Percentiles rank a stretch among this genome's conserved stretches.
These are phyloP conservation scores for Penicillium sp. DNA, from an alignment of 2,329 filamentous ascomycete species.

Conservation along the genomic window DNA sequence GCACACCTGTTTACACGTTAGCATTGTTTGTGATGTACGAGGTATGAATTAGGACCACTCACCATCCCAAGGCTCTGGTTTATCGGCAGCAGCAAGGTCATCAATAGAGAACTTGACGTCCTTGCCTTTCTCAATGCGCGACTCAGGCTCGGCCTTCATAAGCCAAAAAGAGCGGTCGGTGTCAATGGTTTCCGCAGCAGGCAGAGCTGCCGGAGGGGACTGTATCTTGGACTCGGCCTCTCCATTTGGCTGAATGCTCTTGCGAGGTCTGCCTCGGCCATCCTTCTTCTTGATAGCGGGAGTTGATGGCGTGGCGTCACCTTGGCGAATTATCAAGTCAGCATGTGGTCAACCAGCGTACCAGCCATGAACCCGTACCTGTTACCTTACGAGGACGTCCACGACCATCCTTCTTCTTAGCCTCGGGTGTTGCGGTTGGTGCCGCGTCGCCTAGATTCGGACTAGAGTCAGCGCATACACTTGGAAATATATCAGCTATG, in stretches of 20 bases:
- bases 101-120: conserved; percentile 96
- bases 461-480: not conserved
- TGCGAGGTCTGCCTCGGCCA: conserved; percentile 29
- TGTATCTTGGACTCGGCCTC: not conserved
- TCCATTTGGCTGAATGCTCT: conserved; percentile 25
- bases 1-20: conserved; percentile 44
- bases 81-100: conserved; percentile 70
- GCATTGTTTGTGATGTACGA: conserved; percentile 1
- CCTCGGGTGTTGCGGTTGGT: not conserved
- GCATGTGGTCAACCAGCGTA: not conserved
- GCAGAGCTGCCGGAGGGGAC: conserved; percentile 14
- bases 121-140: conserved; percentile 79
- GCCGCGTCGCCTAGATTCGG: not conserved
- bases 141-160: conserved; percentile 85
- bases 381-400: conserved; percentile 16
- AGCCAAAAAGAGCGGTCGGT: conserved; percentile 66
- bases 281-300: conserved; percentile 21
- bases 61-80: conserved; percentile 92
- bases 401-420: conserved; percentile 9
- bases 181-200: conserved; percentile 6
- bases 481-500: not conserved
- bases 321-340: not conserved
- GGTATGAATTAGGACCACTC: conserved; percentile 34
- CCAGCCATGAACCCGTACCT: not conserved
- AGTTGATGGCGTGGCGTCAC: conserved; percentile 7